A percentile compares a stretch with the other conserved stretches of the same genome.
These are phyloP conservation scores for Zea mays DNA, from an alignment of 176 grass and related monocot species.

Conservation along the genomic window Zm-B73-REFERENCE-NAM-5.0 NC_050098.1:111843501-111844000, in stretches of 20 bases:
- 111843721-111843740: slow-evolving; percentile 38
- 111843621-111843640: slow-evolving; percentile 62
- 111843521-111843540: too few relatives aligned
- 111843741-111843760: slow-evolving; percentile 40
- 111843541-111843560: too few relatives aligned
- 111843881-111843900: slow-evolving; percentile 34
- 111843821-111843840: not conserved
- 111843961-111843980: slow-evolving; percentile 13
- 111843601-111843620: not conserved
- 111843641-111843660: slow-evolving; percentile 48
- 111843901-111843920: not conserved
- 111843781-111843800: not conserved
- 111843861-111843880: slow-evolving; percentile 32
- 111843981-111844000: slow-evolving; percentile 4
- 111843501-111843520: too few relatives aligned
- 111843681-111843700: slow-evolving; percentile 62
- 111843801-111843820: not conserved
- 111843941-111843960: not conserved
- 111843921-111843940: not conserved
- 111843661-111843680: slow-evolving; percentile 50
- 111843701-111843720: slow-evolving; percentile 49
- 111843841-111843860: slow-evolving; percentile 20
- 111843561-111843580: too few relatives aligned
- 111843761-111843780: slow-evolving; percentile 24
- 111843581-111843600: too few relatives aligned